phyloP scores from a whole-genome alignment of 148 eudicot species.

The Rhododendron molle region DNA sequence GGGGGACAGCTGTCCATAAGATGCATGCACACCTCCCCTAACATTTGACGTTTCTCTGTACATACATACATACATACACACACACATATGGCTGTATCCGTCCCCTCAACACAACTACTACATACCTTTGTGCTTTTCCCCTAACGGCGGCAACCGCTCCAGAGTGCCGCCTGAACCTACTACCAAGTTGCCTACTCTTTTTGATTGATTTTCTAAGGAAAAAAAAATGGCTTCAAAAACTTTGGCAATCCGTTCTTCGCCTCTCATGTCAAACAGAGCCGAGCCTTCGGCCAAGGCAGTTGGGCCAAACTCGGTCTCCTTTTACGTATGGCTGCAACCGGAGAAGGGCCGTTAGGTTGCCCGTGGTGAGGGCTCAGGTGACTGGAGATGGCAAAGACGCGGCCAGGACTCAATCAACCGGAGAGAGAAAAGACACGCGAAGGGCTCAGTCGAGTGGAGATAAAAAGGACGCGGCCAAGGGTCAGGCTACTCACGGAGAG shows the following conservation, averaged over 20 bases:
- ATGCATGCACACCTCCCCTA: background rate
- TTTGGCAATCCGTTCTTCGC: conserved; percentile 20
- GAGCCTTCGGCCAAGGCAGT: background rate
- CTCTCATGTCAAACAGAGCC: conserved; percentile 16
- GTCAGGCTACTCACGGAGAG: background rate
- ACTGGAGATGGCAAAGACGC: background rate
- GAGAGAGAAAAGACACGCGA: background rate
- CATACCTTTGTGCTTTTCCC: background rate
- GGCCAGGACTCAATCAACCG: background rate
- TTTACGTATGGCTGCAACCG: conserved; percentile 14
- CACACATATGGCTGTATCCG: too few relatives aligned
- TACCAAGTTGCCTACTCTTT: background rate
- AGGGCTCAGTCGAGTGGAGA: background rate
- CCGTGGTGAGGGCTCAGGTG: background rate
- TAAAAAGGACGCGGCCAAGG: background rate
- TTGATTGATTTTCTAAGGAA: background rate
- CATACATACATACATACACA: too few relatives aligned
- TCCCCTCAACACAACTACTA: background rate
- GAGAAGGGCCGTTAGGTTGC: background rate
- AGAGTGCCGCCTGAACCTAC: background rate
- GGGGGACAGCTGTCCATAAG: background rate
- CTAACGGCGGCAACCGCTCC: background rate
- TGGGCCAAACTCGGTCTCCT: conserved; percentile 24
- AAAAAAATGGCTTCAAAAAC: conserved; percentile 27
- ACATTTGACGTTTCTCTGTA: too few relatives aligned